Percentiles rank a stretch among this genome's conserved stretches.
These are phyloP conservation scores for Pinus albicaulis DNA, from an alignment of 75 land plant genomes.

Conservation along the genomic window DNA sequence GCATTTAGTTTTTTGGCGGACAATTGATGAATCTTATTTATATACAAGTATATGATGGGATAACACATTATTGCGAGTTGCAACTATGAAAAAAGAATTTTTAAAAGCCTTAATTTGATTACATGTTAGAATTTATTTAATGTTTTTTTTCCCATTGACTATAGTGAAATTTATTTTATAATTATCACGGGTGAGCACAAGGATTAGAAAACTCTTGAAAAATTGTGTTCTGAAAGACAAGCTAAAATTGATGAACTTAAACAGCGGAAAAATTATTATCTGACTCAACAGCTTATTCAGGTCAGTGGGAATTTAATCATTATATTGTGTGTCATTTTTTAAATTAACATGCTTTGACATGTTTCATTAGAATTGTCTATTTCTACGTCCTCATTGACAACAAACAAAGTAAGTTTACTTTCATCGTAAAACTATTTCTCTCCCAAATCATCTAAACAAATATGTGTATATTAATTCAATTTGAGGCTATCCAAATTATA, in stretches of 20 bases:
- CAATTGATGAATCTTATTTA: no score
- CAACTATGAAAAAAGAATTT: neutral
- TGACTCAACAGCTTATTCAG: slow-evolving; percentile 94
- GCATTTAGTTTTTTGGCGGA: no score
- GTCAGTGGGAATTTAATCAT: slow-evolving; percentile 19
- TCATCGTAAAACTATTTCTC: no score
- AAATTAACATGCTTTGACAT: neutral
- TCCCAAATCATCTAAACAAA: neutral
- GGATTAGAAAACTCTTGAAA: slow-evolving; percentile 88
- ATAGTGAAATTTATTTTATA: neutral
- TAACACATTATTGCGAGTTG: neutral
- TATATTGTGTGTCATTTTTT: neutral
- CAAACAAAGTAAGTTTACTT: neutral
- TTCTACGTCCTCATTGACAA: neutral
- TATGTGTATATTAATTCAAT: neutral
- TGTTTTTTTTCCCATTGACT: neutral
- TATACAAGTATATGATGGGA: no score
- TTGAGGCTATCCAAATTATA: neutral
- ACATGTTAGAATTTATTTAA: neutral
- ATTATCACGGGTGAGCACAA: slow-evolving; percentile 58
- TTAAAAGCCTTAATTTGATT: neutral
- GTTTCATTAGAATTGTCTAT: neutral
- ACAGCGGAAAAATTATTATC: slow-evolving; percentile 87
- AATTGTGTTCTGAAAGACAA: slow-evolving; percentile 79
- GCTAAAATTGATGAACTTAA: slow-evolving; percentile 94